Evolutionary conservation across 176 grass and related monocot species (phyloP), one percentile per base, ranked within the genome.

Genomic region (Hordeum marinum): DNA sequence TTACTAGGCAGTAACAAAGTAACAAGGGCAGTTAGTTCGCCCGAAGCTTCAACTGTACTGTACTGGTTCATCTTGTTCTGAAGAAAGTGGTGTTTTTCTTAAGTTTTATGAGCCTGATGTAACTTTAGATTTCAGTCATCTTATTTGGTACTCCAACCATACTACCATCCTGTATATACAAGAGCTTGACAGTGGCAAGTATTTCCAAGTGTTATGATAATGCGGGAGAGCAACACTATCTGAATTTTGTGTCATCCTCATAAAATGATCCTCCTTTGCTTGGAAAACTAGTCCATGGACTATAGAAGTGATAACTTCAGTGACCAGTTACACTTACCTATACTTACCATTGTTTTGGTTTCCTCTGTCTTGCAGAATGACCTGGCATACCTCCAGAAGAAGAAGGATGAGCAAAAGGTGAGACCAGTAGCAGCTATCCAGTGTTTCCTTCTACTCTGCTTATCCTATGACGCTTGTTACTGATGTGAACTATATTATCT

Each of bases 391-490:
- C 63, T 98, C 72, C 91, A 98, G 81, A 98, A 98, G 86, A 98
- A 98, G 93, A 98, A 98, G 82, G 96, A 98, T 0, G 96, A 98
- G 88, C 87, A 95, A 60, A 98, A 98, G 87, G 93, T 92, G 34
- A 68, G 13, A 24, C 11, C 3, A 48, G 0, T 21, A 21, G 2
- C 9, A 29, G 68, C 36, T 78, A 15, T 37, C 2, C 32, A 0
- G 14, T 13, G 26, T 42, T 64, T 6, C 3, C 3, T 52, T 80
- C 6, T 8, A 5, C 43, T 57, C 21, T 60, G 17, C 5, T 45
- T 73, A 6, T 11, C 3, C 43, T 84, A 4, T 10, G 9, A 4
- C 21, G 7, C 10, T 68, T 20, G 3, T 72, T 66, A 10, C 46
- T 67, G 37, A 66, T 14, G 6, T 71, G 17, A 42, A 43, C 4